Evolutionary conservation across 176 grass and related monocot species (phyloP), one percentile per base, ranked within the genome.

Genomic region (Leersia perrieri): DNA sequence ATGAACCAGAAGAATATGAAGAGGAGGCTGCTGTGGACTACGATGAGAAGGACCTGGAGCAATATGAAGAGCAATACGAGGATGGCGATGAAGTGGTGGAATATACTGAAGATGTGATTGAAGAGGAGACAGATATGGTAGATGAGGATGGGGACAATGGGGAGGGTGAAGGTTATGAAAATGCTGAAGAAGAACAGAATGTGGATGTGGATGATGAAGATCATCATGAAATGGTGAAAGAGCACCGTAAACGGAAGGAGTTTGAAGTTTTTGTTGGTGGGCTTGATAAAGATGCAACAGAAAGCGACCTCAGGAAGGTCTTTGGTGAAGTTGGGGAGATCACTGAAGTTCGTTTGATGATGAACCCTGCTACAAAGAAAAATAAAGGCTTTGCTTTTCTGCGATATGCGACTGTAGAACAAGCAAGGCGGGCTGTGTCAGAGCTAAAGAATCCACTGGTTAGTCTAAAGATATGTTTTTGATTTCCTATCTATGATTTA

Each of bases 331-430:
- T 89, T 44, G 96, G 96, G 27, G 96, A 95, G 36, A 79, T 98
- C 74, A 94, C 82, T 33, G 92, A 92, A 72, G 87, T 98, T 78
- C 88, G 96, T 67, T 83, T 98, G 70, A 85, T 94, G 88, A 95
- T 93, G 88, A 92, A 95, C 68, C 88, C 92, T 75, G 40, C 80
- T 28, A 95, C 92, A 13, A 95, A 95, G 87, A 93, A 95, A 78
- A 98, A 98, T 39, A 98, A 94, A 95, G 96, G 96, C 16, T 98
- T 93, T 88, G 96, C 96, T 33, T 98, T 98, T 78, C 80, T 98
- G 86, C 88, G 72, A 66, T 98, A 83, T 89, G 88, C 90, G 15
- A 98, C 92, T 68, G 90, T 93, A 76, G 96, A 98, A 33, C 90
- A 98, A 80, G 92, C 96, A 72, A 91, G 81, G 84, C 82, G 81